These are phyloP conservation scores for Phellinidium pouzarii DNA, from an alignment of 1,284 basidiomycete species.

Conservation along the genomic window DNA sequence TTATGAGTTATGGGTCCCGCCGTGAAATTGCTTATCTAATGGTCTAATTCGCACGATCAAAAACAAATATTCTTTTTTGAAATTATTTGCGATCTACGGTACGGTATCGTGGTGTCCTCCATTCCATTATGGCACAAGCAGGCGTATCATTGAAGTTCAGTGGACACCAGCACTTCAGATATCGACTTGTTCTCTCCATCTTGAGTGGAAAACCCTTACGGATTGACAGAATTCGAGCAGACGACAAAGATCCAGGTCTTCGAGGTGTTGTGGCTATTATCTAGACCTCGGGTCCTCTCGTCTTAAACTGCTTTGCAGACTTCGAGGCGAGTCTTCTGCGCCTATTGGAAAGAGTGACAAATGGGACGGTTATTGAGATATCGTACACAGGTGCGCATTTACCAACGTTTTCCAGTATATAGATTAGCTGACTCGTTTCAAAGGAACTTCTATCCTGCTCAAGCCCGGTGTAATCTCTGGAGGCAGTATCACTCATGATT, in stretches of 20 bases:
- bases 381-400: constrained; percentile 77
- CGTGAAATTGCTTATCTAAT: too few species aligned
- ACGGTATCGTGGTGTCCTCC: not conserved
- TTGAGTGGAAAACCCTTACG: constrained; percentile 83
- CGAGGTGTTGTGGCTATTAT: constrained; percentile 45
- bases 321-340: constrained; percentile 91
- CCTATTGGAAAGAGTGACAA: constrained; percentile 87
- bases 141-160: constrained; percentile 37
- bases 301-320: constrained; percentile 42
- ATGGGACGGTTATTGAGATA: constrained; percentile 94
- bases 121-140: constrained; percentile 2
- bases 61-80: not conserved
- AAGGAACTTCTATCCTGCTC: constrained; percentile 85
- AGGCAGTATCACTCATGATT: constrained; percentile 79
- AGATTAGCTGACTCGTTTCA: not conserved
- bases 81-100: not conserved
- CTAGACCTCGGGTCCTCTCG: constrained; percentile 7
- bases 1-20: too few species aligned
- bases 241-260: constrained; percentile 92
- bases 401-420: not conserved
- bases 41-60: not conserved
- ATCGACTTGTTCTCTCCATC: constrained; percentile 82
- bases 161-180: constrained; percentile 80
- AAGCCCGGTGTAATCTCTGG: constrained; percentile 92
- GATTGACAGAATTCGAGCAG: constrained; percentile 85